Percentiles rank a stretch among this genome's conserved stretches.
phyloP scores from a whole-genome alignment of 768 basidiomycete species.

The Russula compacta region DNA sequence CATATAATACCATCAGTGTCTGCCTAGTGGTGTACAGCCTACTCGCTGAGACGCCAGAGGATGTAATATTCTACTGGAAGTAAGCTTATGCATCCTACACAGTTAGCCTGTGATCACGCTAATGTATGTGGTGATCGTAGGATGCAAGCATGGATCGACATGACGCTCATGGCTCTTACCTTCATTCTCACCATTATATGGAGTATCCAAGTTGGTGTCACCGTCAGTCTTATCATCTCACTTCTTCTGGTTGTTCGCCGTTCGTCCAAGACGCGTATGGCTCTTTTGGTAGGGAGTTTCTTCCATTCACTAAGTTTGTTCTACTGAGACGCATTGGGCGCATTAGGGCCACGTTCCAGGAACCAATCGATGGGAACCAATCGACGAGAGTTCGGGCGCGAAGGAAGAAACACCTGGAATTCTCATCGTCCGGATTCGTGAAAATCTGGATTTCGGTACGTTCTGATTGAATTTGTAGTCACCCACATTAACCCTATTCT shows the following conservation, averaged over 20 bases:
- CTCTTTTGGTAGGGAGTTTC: slow-evolving; percentile 58
- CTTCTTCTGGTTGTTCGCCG: slow-evolving; percentile 84
- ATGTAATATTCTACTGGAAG: slow-evolving; percentile 79
- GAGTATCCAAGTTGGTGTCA: slow-evolving; percentile 87
- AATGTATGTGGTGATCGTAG: slow-evolving; percentile 28
- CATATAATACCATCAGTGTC: slow-evolving; percentile 42
- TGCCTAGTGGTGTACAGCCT: slow-evolving; percentile 79
- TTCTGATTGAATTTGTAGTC: background rate
- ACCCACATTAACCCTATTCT: slow-evolving; percentile 1
- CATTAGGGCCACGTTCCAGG: slow-evolving; percentile 76
- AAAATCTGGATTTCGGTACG: slow-evolving; percentile 85
- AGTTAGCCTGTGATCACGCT: background rate
- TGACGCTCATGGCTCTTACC: slow-evolving; percentile 78
- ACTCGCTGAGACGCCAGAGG: slow-evolving; percentile 79
- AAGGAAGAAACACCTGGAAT: slow-evolving; percentile 74
- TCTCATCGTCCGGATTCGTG: slow-evolving; percentile 81
- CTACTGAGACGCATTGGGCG: background rate
- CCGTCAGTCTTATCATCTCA: slow-evolving; percentile 81
- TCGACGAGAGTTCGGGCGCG: slow-evolving; percentile 80
- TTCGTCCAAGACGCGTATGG: slow-evolving; percentile 83
- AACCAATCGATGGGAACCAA: slow-evolving; percentile 82
- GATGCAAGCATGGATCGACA: slow-evolving; percentile 90
- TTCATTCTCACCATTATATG: slow-evolving; percentile 83
- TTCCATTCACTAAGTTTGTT: background rate
- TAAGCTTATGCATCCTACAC: slow-evolving; percentile 27